Evolutionary conservation across 2,329 filamentous ascomycete genomes (phyloP).

Genomic region (Scleromitrula shiraiana): DNA sequence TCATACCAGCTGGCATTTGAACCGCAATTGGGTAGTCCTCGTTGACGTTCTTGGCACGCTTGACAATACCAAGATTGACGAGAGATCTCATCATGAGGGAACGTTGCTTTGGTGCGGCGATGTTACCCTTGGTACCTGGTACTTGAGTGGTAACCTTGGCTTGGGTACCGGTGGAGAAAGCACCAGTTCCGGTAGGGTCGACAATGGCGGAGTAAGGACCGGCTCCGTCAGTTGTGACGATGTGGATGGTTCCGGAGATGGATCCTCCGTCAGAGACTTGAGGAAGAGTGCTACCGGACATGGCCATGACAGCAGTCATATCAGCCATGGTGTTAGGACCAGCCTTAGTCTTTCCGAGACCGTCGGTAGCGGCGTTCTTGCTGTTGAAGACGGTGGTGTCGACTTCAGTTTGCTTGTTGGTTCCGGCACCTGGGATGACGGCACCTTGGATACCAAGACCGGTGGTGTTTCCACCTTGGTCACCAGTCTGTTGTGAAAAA

Average conservation of each 20-base stretch:
- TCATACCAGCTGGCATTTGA: conserved; percentile 38
- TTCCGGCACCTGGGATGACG: conserved; percentile 35
- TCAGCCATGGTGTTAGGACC: conserved; percentile 48
- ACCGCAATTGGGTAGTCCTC: conserved; percentile 38
- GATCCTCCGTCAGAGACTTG: conserved; percentile 50
- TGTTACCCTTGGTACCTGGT: conserved; percentile 36
- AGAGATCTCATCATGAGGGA: conserved; percentile 21
- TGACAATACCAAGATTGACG: conserved; percentile 23
- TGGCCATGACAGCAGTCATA: conserved; percentile 47
- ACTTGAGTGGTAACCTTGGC: conserved; percentile 48
- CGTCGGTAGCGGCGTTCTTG: conserved; percentile 41
- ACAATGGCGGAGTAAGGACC: conserved; percentile 51
- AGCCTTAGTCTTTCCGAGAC: conserved; percentile 50
- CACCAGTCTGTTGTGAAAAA: conserved; percentile 26
- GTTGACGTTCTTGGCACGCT: conserved; percentile 28
- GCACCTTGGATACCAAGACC: conserved; percentile 36
- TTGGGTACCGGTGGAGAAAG: conserved; percentile 38
- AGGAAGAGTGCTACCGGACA: conserved; percentile 48
- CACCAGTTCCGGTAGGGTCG: conserved; percentile 50
- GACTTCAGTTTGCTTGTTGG: conserved; percentile 36
- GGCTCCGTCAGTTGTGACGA: conserved; percentile 59
- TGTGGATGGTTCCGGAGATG: conserved; percentile 56
- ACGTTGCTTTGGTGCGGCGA: conserved; percentile 24
- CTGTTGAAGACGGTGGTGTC: conserved; percentile 45
- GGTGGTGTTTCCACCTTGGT: conserved; percentile 37